Percentiles rank a stretch among this genome's conserved stretches.
Evolutionary conservation across 169 alveolate species (phyloP).

Genomic region (Neospora caninum): DNA sequence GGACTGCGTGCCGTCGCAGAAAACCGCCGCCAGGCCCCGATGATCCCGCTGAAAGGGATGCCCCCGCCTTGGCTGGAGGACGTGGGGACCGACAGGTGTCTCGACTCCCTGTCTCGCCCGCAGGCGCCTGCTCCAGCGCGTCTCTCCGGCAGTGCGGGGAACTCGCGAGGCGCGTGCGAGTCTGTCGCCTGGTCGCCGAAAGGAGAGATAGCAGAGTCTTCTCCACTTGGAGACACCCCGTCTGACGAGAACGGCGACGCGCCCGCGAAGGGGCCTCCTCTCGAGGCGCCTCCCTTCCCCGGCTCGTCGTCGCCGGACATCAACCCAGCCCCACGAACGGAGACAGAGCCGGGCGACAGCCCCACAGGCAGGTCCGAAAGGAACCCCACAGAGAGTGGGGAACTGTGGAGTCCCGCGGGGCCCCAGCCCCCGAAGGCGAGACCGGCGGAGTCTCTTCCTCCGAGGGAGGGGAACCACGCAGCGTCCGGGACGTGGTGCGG

Average conservation of each 20-base stretch:
- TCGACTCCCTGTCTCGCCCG: neutral
- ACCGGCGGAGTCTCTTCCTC: too few species aligned
- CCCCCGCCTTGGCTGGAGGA: neutral
- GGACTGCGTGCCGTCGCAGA: slow-evolving; percentile 48
- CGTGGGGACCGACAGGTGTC: neutral
- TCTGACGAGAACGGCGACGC: neutral
- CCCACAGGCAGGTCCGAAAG: neutral
- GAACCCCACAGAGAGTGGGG: too few species aligned
- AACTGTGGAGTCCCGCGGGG: too few species aligned
- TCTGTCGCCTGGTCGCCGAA: too few species aligned
- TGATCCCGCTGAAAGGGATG: slow-evolving; percentile 47
- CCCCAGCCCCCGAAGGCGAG: too few species aligned
- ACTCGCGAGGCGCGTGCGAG: neutral
- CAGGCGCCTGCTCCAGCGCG: neutral
- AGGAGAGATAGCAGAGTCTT: too few species aligned
- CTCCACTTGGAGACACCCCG: neutral
- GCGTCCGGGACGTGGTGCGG: neutral
- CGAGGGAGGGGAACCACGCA: too few species aligned
- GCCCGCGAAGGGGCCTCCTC: neutral
- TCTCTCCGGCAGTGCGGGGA: neutral
- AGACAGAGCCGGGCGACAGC: neutral
- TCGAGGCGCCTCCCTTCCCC: neutral
- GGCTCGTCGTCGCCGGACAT: neutral
- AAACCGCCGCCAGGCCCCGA: slow-evolving; percentile 65
- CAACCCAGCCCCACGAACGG: neutral